phyloP scores from a whole-genome alignment of 495 filamentous ascomycete species.

The Lineolata rhizophorae region DNA sequence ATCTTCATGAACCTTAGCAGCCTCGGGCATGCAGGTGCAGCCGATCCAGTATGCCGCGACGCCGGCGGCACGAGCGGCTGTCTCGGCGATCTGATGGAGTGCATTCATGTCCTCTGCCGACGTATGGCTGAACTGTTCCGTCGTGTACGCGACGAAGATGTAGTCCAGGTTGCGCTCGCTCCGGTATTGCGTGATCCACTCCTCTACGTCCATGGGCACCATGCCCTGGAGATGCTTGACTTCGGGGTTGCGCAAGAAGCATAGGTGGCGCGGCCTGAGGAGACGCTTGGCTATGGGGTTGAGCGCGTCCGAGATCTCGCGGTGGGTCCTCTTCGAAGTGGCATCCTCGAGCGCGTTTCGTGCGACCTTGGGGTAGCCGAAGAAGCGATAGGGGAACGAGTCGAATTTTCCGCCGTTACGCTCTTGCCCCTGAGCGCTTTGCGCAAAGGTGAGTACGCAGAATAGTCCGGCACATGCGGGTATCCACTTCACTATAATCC shows the following conservation, averaged over 20 bases:
- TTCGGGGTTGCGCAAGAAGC: slow-evolving; percentile 4
- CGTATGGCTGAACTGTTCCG: slow-evolving; percentile 10
- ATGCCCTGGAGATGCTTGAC: too few species aligned
- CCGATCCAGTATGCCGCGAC: too few species aligned
- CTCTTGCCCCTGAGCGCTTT: too few species aligned
- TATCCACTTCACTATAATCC: too few species aligned
- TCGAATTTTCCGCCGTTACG: too few species aligned
- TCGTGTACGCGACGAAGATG: slow-evolving; percentile 14
- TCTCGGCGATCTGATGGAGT: slow-evolving; percentile 12
- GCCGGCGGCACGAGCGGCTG: too few species aligned
- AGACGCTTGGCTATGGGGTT: slow-evolving; percentile 6
- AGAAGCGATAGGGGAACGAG: neutral
- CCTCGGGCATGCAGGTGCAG: too few species aligned
- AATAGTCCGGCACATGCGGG: too few species aligned
- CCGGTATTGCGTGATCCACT: slow-evolving; percentile 11
- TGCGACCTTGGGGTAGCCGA: slow-evolving; percentile 11
- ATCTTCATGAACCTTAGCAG: too few species aligned
- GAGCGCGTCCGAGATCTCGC: slow-evolving; percentile 2
- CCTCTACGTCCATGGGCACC: slow-evolving; percentile 5
- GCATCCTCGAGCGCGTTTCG: slow-evolving; percentile 9
- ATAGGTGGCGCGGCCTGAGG: slow-evolving; percentile 7
- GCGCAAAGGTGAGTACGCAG: too few species aligned
- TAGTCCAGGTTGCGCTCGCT: slow-evolving; percentile 8
- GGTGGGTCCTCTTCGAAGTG: neutral
- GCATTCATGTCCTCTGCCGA: slow-evolving; percentile 6